Conservation (phyloP, 306 rosid species). For the Pueraria montana region DNA sequence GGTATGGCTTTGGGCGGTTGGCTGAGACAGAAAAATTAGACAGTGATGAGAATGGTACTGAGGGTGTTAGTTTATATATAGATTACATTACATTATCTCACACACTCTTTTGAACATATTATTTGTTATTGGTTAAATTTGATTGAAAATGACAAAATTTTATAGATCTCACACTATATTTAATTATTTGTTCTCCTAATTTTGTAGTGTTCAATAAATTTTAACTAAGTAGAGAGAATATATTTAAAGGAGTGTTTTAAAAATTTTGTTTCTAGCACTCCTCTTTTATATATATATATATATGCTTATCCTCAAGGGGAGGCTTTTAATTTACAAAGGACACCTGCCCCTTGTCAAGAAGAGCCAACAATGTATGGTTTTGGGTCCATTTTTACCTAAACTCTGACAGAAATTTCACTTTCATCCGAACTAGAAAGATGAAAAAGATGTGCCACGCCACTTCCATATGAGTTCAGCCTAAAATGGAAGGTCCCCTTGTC, state of each 20-base stretch:
- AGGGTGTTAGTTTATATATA: no score
- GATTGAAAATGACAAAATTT: no score
- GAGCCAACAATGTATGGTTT: slow-evolving; percentile 51
- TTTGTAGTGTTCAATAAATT: no score
- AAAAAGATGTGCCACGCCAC: slow-evolving; percentile 62
- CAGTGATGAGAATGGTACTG: no score
- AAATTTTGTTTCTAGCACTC: no score
- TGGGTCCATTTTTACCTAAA: slow-evolving; percentile 37
- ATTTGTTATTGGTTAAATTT: no score
- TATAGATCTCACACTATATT: no score
- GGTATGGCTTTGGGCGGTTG: not conserved
- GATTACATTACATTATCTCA: no score
- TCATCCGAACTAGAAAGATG: slow-evolving; percentile 52
- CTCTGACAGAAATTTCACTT: slow-evolving; percentile 30
- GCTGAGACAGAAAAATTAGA: not conserved
- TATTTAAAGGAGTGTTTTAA: no score
- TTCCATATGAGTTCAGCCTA: slow-evolving; percentile 52
- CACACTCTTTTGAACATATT: no score
- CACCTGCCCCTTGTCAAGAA: slow-evolving; percentile 41
- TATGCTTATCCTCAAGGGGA: slow-evolving; percentile 25
- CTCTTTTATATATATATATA: slow-evolving; percentile 29
- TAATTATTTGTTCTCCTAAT: no score
- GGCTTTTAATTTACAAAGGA: slow-evolving; percentile 30
- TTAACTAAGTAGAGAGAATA: no score
- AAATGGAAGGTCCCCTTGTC: slow-evolving; percentile 55